A percentile compares a stretch with the other conserved stretches of the same genome.
Evolutionary conservation across 306 rosid species (phyloP).

Genomic region (Cyclanthera cordifolia): DNA sequence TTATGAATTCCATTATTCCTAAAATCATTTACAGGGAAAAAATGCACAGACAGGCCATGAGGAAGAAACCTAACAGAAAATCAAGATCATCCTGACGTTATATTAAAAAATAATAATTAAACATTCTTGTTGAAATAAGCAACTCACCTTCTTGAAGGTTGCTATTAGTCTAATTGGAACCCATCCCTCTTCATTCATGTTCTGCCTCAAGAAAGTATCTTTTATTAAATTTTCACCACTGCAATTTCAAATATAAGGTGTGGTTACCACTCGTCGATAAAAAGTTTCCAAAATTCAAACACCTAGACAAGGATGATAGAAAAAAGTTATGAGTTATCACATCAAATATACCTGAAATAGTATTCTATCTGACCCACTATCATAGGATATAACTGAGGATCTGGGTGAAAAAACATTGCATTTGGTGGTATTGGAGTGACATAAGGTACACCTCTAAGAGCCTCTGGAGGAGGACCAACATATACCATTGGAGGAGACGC

Average conservation of each 20-base stretch:
- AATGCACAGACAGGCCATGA: not conserved
- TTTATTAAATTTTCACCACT: constrained; percentile 64
- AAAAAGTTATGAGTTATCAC: not conserved
- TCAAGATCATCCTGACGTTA: not conserved
- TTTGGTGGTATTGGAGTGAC: constrained; percentile 36
- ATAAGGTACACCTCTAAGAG: constrained; percentile 41
- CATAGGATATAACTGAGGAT: constrained; percentile 41
- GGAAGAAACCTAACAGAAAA: not conserved
- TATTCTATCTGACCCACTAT: constrained; percentile 73
- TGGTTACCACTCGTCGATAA: constrained; percentile 10
- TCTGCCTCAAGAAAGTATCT: constrained; percentile 66
- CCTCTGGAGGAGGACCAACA: constrained; percentile 34
- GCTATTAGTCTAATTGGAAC: constrained; percentile 64
- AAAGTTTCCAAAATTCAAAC: not conserved
- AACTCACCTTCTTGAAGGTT: constrained; percentile 65
- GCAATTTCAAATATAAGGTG: constrained; percentile 29
- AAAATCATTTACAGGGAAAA: not conserved
- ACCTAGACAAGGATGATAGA: constrained; percentile 8
- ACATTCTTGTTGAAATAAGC: constrained; percentile 2
- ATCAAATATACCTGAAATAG: constrained; percentile 60
- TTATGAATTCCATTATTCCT: not conserved
- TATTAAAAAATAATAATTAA: not conserved
- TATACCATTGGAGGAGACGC: constrained; percentile 36
- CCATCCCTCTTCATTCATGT: constrained; percentile 89
- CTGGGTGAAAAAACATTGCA: constrained; percentile 32